Evolutionary conservation across 2,329 filamentous ascomycete species (phyloP).

Genomic region (Tolypocladium inflatum): DNA sequence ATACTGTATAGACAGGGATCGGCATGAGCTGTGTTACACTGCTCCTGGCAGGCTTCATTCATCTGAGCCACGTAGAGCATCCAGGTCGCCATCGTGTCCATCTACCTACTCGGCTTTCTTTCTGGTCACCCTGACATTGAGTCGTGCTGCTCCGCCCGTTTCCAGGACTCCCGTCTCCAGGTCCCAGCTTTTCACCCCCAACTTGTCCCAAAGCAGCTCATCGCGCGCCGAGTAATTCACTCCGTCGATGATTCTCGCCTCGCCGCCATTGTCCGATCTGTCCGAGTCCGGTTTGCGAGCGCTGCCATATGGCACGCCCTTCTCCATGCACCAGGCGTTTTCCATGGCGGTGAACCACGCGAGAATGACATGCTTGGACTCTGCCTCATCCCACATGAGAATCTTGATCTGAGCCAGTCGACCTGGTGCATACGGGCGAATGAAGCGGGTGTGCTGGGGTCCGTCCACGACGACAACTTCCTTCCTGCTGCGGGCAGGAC

Average conservation of each 20-base stretch:
- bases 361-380: slow-evolving; percentile 18
- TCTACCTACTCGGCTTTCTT: not conserved
- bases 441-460: slow-evolving; percentile 16
- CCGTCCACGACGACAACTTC: slow-evolving; percentile 19
- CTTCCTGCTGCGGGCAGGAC: slow-evolving; percentile 5
- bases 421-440: slow-evolving; percentile 13
- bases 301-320: slow-evolving; percentile 11
- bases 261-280: not conserved
- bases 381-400: slow-evolving; percentile 21
- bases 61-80: not conserved
- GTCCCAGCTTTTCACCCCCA: slow-evolving; percentile 24
- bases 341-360: slow-evolving; percentile 29
- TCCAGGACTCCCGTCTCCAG: slow-evolving; percentile 24
- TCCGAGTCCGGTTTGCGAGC: not conserved
- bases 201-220: slow-evolving; percentile 16
- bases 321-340: slow-evolving; percentile 22
- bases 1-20: not conserved
- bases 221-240: slow-evolving; percentile 3
- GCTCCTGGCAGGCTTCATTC: not conserved
- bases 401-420: slow-evolving; percentile 20
- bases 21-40: not conserved
- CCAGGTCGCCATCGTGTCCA: not conserved
- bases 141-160: slow-evolving; percentile 23
- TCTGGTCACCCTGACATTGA: slow-evolving; percentile 6
- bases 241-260: not conserved